Conservation (phyloP, 805 yeast species). For the Wickerhamomyces pijperi region DNA sequence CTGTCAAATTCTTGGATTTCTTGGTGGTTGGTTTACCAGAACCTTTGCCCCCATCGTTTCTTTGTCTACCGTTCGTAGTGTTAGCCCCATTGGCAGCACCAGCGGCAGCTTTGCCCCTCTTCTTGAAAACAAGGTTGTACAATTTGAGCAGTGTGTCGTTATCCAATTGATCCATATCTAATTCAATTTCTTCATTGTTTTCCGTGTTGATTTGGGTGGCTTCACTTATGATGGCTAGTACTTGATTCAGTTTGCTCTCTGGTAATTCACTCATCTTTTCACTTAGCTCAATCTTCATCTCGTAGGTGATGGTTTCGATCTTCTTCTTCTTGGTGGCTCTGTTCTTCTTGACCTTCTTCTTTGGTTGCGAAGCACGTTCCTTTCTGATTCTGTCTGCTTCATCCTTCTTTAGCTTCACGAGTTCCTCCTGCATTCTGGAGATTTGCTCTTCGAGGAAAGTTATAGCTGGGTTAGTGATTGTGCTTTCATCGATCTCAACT, state of each 20-base stretch:
- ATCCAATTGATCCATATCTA: constrained; percentile 89
- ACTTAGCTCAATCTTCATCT: constrained; percentile 89
- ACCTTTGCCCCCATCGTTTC: constrained; percentile 1
- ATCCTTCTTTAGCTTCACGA: constrained; percentile 71
- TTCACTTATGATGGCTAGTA: constrained; percentile 76
- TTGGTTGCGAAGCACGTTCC: constrained; percentile 38
- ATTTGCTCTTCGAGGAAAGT: constrained; percentile 81
- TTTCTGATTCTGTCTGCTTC: constrained; percentile 57
- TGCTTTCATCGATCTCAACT: constrained; percentile 47
- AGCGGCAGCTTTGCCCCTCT: constrained; percentile 10
- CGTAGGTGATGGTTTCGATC: constrained; percentile 57
- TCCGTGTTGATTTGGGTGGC: constrained; percentile 44
- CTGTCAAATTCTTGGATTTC: constrained; percentile 47
- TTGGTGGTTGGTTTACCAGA: constrained; percentile 23
- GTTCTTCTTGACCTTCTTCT: constrained; percentile 25
- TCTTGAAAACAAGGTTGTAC: constrained; percentile 69
- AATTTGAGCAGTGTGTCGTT: constrained; percentile 72
- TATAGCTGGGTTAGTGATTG: constrained; percentile 80
- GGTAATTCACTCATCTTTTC: constrained; percentile 72
- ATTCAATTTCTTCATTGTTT: constrained; percentile 86
- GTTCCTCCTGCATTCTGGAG: constrained; percentile 73
- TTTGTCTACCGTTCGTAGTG: constrained; percentile 1
- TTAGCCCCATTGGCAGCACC: constrained; percentile 1
- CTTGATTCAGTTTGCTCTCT: constrained; percentile 74
- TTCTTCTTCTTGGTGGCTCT: constrained; percentile 17